Conservation (phyloP, 345 rosid species). For the Pistacia vera region DNA sequence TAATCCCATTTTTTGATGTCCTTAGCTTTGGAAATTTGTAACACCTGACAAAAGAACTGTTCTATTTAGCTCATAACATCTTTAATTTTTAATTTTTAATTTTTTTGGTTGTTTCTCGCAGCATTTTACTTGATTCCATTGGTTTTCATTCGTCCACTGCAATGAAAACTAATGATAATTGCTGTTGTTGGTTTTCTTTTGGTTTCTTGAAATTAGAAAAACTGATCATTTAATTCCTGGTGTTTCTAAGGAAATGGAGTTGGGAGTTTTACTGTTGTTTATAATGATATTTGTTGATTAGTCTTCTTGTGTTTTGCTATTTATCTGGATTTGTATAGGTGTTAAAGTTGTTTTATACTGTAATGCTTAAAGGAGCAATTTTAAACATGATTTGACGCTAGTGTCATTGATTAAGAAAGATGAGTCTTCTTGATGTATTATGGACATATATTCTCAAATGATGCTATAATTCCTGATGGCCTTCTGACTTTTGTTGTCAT, state of each 20-base stretch:
- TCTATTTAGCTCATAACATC: neutral
- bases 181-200: neutral
- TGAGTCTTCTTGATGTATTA: neutral
- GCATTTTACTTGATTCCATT: neutral
- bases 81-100: neutral
- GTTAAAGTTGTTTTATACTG: neutral
- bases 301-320: slow-evolving; percentile 1
- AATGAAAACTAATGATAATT: neutral
- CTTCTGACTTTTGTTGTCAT: neutral
- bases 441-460: neutral
- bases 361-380: neutral
- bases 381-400: neutral
- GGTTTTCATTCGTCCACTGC: neutral
- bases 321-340: neutral
- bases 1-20: slow-evolving; percentile 1
- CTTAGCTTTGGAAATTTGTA: neutral
- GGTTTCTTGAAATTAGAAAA: neutral
- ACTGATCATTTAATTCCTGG: neutral
- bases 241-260: neutral
- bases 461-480: neutral
- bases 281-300: neutral
- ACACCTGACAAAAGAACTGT: neutral
- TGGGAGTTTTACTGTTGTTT: neutral
- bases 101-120: neutral
- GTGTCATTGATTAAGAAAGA: neutral